These are phyloP conservation scores for Oenanthe sinensis DNA, from an alignment of 129 eudicot species.

Conservation along the genomic window DNA sequence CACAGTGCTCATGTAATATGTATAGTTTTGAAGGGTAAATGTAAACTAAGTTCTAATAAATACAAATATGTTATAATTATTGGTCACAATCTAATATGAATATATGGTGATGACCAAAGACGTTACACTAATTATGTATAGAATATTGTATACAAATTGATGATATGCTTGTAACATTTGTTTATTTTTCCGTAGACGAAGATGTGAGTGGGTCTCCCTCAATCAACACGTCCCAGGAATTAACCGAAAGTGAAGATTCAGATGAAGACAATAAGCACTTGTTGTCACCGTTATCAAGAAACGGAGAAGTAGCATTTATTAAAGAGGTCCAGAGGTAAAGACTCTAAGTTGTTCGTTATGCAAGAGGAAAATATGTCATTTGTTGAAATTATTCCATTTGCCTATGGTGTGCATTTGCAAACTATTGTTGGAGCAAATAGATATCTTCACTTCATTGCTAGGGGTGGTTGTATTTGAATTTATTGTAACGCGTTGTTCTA, in stretches of 20 bases:
- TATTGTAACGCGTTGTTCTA: background rate
- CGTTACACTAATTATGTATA: background rate
- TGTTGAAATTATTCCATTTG: background rate
- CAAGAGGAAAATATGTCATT: background rate
- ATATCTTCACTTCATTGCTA: background rate
- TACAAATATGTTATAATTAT: background rate
- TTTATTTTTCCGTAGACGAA: slow-evolving; percentile 24
- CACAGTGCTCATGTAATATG: background rate
- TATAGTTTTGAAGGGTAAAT: background rate
- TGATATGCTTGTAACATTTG: background rate
- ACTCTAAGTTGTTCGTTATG: background rate
- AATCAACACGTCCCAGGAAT: slow-evolving; percentile 33
- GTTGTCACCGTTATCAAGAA: slow-evolving; percentile 34
- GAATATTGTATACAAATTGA: background rate
- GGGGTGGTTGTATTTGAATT: background rate
- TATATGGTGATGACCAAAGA: background rate
- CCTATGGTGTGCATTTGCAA: background rate
- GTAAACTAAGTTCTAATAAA: background rate
- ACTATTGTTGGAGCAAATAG: background rate
- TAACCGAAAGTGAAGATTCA: slow-evolving; percentile 39
- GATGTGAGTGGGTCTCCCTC: slow-evolving; percentile 37
- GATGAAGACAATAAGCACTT: slow-evolving; percentile 41
- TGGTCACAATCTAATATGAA: background rate
- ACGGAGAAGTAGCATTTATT: slow-evolving; percentile 48
- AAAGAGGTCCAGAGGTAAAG: slow-evolving; percentile 40